Evolutionary conservation across 169 alveolate species (phyloP), one percentile per base, ranked within the genome.

Genomic region (Babesia sp.): DNA sequence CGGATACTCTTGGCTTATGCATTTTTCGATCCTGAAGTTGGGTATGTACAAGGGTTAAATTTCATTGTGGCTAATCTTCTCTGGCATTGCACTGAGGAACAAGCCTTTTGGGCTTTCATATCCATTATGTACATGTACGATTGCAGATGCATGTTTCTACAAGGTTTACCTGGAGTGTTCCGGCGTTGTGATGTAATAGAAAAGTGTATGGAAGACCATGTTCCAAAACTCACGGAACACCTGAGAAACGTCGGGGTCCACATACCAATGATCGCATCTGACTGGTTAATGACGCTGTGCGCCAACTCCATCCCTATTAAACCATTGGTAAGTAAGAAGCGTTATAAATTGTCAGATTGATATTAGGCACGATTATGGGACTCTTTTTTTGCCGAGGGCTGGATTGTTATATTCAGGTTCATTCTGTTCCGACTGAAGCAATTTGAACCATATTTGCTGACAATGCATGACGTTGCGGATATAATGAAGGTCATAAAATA

Each of bases 11-110:
- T 71, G 78, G 84, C 83, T 0, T 80, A 80, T 48, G 83, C 88
- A 7, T 67, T 76, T 44, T 68, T 59, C 56, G 84, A 69, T 44
- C 78, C 85, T 0, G 88, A 86, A 22, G 93, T 91, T 28, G 93
- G 94, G 39, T 93, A 93, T 68, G 95, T 91, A 42, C 96, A 93
- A 70, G 96, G 96, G 26, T 80, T 93, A 85, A 92, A 92, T 66
- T 92, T 92, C 44, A 76, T 92, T 20, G 95, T 84, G 12, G 96
- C 93, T 11, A 83, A 86, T 59, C 84, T 93, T 72, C 76, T 93
- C 39, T 92, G 93, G 93, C 96, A 93, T 81, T 74, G 92, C 64
- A 90, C 71, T 61, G 96, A 92, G 74, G 85, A 88, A 57, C 87
- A 86, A 34, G 93, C 93, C 33, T 92, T 91, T 79, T 78, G 91